Evolutionary conservation across 164 flowering plant genomes (phyloP), one percentile per base, ranked within the genome.

Genomic region (Nelumbo lutea): DNA sequence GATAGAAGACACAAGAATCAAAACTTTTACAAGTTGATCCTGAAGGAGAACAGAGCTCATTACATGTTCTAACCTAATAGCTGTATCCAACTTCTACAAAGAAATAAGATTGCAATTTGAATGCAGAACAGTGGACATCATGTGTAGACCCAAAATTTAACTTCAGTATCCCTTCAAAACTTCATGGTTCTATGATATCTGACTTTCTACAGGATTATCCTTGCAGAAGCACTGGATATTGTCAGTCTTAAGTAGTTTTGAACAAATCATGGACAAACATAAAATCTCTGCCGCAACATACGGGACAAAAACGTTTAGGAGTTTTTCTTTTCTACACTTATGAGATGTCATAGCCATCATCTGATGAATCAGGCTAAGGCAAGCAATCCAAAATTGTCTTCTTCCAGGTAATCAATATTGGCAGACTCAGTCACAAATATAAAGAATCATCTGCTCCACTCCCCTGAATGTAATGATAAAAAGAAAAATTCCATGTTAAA

Each of bases 401-500:
- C 80, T 80, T 78, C 76, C 74, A 66, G 74, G 71, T 70, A 77
- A 75, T 76, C 74, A 78, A 77, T 70, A 76, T 70, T 71, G 57
- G 76, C 74, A 66, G 80, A 77, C 76, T 72, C 75, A 80, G 66
- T 75, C 73, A 80, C 66, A 72, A 71, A 70, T 65, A 66, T 65
- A 71, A 68, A 70, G 70, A 73, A 59, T 75, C 72, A 74, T 76
- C 72, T 52, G 75, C 72, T 79, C 73, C 72, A 78, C 70, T 75
- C 78, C 85, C 74, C 85, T 84, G 86, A 81, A 80, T 83, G 67
- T 58, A 70, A 79, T 79, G 72, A 81, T 77, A 68, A 77, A 70
- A 72, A 68, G 59, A 48, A 77, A 79, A 77, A 55, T 61, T 77
- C 68, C 73, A 76, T 50, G 81, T 81, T 78, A 81, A 80, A 68